A percentile compares a stretch with the other conserved stretches of the same genome.
phyloP scores from a whole-genome alignment of 345 rosid genomes.

The Salix udensis region DNA sequence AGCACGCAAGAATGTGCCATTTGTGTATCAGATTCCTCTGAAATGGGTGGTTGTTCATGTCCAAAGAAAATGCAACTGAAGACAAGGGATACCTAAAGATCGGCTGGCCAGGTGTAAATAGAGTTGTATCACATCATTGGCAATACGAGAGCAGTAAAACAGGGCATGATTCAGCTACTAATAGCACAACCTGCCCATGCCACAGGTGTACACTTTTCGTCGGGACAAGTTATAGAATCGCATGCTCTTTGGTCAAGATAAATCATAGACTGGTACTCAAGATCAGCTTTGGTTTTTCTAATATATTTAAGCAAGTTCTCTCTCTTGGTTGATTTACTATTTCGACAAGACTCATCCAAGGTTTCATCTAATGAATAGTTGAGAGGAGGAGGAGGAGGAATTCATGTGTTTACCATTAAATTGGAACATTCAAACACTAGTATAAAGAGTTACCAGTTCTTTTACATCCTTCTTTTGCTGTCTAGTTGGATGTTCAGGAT shows the following conservation, averaged over 20 bases:
- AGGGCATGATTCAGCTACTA: neutral
- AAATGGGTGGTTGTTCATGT: neutral
- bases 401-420: neutral
- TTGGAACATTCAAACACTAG: neutral
- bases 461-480: slow-evolving; percentile 89
- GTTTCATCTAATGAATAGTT: neutral
- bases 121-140: neutral
- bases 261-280: neutral
- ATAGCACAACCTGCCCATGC: neutral
- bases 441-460: slow-evolving; percentile 57
- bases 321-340: neutral
- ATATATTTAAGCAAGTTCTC: neutral
- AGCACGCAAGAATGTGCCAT: neutral
- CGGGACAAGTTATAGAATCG: neutral
- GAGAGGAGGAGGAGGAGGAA: neutral
- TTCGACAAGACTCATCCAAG: neutral
- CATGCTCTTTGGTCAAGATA: neutral
- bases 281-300: neutral
- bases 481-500: slow-evolving; percentile 95
- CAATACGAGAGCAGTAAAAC: neutral
- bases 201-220: neutral
- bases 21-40: neutral
- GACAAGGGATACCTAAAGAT: neutral
- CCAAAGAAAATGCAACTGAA: neutral
- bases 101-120: neutral